Evolutionary conservation across 2,329 filamentous ascomycete species (phyloP).

Genomic region (Xylariaceae sp.): DNA sequence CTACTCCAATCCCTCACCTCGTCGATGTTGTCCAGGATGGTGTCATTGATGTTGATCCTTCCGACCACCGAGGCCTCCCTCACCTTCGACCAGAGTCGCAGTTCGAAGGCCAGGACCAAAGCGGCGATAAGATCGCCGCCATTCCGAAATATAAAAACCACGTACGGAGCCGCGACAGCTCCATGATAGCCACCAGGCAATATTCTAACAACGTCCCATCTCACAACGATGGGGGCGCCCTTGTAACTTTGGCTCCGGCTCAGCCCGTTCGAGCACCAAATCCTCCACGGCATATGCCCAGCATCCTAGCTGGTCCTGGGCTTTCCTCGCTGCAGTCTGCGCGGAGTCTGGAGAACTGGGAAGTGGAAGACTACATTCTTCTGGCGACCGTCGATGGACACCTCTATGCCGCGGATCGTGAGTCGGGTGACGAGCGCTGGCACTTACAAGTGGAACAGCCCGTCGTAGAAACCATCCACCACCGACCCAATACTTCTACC

Average conservation of each 20-base stretch:
- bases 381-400: slow-evolving; percentile 99
- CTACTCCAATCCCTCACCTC: slow-evolving; percentile 25
- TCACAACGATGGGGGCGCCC: slow-evolving; percentile 79
- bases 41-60: slow-evolving; percentile 19
- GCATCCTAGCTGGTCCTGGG: slow-evolving; percentile 50
- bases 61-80: slow-evolving; percentile 19
- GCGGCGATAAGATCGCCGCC: slow-evolving; percentile 24
- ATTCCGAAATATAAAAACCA: slow-evolving; percentile 21
- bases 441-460: slow-evolving; percentile 76
- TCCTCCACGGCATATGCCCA: slow-evolving; percentile 62
- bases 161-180: slow-evolving; percentile 20
- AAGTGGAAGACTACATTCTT: slow-evolving; percentile 99
- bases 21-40: slow-evolving; percentile 26
- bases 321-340: slow-evolving; percentile 81
- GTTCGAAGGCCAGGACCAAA: slow-evolving; percentile 20
- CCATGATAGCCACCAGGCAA: slow-evolving; percentile 20
- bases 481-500: slow-evolving; percentile 59
- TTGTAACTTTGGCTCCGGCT: slow-evolving; percentile 96
- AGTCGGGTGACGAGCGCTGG: slow-evolving; percentile 80
- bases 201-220: slow-evolving; percentile 20
- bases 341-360: slow-evolving; percentile 98
- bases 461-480: slow-evolving; percentile 85
- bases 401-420: slow-evolving; percentile 84
- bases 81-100: slow-evolving; percentile 22
- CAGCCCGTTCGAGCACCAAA: slow-evolving; percentile 88